Conservation (phyloP, 179 eudicot species). For the Corrigiola litoralis region DNA sequence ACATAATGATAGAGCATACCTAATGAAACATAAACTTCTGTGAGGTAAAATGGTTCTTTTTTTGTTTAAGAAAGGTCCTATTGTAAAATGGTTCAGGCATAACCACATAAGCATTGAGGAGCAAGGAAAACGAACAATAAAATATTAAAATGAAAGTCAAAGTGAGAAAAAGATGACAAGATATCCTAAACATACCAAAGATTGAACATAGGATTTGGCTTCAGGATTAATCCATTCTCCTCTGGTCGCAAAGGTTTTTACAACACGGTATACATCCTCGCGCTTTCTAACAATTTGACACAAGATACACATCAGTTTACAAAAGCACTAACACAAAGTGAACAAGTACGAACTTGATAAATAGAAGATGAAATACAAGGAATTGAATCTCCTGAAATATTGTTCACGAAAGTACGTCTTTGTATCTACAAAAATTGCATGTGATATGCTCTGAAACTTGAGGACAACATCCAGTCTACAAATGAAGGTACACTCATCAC, state of each 20-base stretch:
- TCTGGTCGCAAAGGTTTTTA: slow-evolving; percentile 72
- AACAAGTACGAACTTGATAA: background rate
- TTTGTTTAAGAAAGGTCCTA: too few species aligned
- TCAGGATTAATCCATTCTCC: slow-evolving; percentile 70
- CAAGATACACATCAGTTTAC: slow-evolving; percentile 6
- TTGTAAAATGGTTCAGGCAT: too few species aligned
- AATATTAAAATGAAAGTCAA: too few species aligned
- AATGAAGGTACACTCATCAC: background rate
- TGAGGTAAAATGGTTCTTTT: too few species aligned
- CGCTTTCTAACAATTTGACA: slow-evolving; percentile 58
- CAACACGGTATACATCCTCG: slow-evolving; percentile 77
- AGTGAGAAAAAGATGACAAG: too few species aligned
- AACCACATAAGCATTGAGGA: too few species aligned
- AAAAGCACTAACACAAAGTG: slow-evolving; percentile 2
- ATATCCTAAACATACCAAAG: slow-evolving; percentile 52
- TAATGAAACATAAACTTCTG: too few species aligned
- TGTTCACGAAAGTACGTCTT: background rate
- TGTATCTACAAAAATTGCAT: background rate
- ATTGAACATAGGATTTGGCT: slow-evolving; percentile 54
- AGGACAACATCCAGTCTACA: background rate
- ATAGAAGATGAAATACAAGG: background rate
- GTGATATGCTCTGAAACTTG: background rate
- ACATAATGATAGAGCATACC: too few species aligned
- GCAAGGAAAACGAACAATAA: too few species aligned
- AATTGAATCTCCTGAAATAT: background rate